A percentile compares a stretch with the other conserved stretches of the same genome.
Evolutionary conservation across 208 protist genomes (phyloP).

Genomic region (Crithidia fasciculata): DNA sequence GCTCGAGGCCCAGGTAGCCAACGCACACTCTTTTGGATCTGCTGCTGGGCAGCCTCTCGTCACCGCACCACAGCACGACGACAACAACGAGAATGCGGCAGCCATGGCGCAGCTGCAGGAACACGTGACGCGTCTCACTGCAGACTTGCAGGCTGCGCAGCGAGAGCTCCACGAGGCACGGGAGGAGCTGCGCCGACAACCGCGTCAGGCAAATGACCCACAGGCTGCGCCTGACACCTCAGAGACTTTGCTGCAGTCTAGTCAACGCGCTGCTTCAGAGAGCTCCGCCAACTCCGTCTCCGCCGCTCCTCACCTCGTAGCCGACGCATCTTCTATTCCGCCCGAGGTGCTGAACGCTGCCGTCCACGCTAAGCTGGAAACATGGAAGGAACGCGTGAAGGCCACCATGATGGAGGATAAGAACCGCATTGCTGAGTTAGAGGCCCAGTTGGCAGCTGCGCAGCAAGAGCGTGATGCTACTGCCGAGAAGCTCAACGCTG

Average conservation of each 20-base stretch:
- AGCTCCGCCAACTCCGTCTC: no score
- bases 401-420: slow-evolving; percentile 2
- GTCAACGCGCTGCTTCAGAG: no score
- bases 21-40: background rate
- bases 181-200: background rate
- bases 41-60: no score
- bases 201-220: background rate
- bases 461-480: slow-evolving; percentile 2
- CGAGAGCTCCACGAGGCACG: background rate
- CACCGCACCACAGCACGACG: background rate
- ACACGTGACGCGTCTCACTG: background rate
- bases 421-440: slow-evolving; percentile 3
- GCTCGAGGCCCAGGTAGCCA: slow-evolving; percentile 20
- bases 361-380: slow-evolving; percentile 34
- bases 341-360: slow-evolving; percentile 23
- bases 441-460: background rate
- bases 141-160: background rate
- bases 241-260: no score
- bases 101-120: background rate
- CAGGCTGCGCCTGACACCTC: background rate
- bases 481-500: no score
- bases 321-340: slow-evolving; percentile 4
- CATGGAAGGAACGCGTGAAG: slow-evolving; percentile 33
- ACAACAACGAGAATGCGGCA: background rate
- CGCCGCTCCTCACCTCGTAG: background rate